These are phyloP conservation scores for Bryum argenteum DNA, from an alignment of 225 moss, liverwort and hornwort species.

Conservation along the genomic window DNA sequence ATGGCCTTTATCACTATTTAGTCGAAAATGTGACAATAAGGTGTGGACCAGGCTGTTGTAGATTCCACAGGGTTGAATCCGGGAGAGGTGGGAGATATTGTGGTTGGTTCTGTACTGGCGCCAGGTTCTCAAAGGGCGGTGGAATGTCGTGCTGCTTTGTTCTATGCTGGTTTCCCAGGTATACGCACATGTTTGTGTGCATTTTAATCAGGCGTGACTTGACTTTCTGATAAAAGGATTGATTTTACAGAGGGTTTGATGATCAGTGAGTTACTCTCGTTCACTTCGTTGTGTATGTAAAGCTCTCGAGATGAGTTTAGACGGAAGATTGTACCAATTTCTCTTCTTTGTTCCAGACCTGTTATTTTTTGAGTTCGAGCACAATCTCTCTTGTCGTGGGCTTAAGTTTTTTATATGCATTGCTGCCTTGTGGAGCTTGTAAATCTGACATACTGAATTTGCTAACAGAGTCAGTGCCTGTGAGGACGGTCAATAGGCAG, in stretches of 20 bases:
- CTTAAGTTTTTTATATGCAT: neutral
- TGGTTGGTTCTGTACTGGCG: conserved; percentile 66
- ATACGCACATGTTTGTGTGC: conserved; percentile 5
- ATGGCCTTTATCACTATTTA: neutral
- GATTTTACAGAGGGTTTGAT: neutral
- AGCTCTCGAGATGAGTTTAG: conserved; percentile 9
- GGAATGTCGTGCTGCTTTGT: conserved; percentile 69
- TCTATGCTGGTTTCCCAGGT: conserved; percentile 69
- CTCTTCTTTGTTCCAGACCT: neutral
- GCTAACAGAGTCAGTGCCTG: conserved; percentile 16
- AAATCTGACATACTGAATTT: conserved; percentile 16
- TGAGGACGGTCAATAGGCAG: neutral
- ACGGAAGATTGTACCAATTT: neutral
- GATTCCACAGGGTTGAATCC: conserved; percentile 62
- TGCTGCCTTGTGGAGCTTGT: neutral
- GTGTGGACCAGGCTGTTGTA: conserved; percentile 49
- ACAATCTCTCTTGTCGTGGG: neutral
- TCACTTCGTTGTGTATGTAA: conserved; percentile 5
- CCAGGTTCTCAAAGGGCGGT: conserved; percentile 60
- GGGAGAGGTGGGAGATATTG: conserved; percentile 66
- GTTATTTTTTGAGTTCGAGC: neutral
- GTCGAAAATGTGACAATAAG: neutral
- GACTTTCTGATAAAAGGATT: neutral
- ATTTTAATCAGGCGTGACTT: neutral
- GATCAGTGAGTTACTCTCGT: neutral